Conservation (phyloP, 2,329 filamentous ascomycete species). For the Penicillium verrucosum region DNA sequence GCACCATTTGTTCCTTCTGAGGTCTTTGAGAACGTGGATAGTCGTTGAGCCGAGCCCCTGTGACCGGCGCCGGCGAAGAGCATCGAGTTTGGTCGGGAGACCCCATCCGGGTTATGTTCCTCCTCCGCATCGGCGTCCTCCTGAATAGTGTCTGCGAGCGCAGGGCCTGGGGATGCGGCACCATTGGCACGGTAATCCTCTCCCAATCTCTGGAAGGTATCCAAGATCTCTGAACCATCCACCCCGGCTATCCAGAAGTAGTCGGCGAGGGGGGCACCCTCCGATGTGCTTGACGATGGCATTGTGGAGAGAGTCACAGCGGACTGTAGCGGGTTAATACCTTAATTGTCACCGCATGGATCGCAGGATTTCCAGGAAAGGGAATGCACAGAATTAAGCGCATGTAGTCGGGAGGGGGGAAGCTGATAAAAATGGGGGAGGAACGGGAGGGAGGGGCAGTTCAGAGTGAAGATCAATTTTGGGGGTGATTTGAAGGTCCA, state of each 20-base stretch:
- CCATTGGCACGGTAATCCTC: slow-evolving; percentile 42
- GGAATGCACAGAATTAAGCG: slow-evolving; percentile 1
- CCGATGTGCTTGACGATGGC: slow-evolving; percentile 37
- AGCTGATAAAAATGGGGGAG: slow-evolving; percentile 16
- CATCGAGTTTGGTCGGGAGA: slow-evolving; percentile 42
- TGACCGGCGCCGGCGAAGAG: slow-evolving; percentile 21
- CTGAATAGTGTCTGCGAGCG: slow-evolving; percentile 57
- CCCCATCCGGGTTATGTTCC: slow-evolving; percentile 36
- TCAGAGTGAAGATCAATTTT: slow-evolving; percentile 25
- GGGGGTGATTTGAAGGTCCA: slow-evolving; percentile 15
- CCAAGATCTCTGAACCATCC: slow-evolving; percentile 46
- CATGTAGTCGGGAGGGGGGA: slow-evolving; percentile 6
- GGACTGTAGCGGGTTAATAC: slow-evolving; percentile 13
- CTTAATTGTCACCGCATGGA: slow-evolving; percentile 21
- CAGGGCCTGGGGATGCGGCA: slow-evolving; percentile 35
- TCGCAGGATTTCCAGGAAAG: not conserved
- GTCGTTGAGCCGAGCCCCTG: slow-evolving; percentile 43
- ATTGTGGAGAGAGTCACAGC: slow-evolving; percentile 17
- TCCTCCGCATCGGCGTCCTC: slow-evolving; percentile 58
- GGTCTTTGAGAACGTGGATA: slow-evolving; percentile 51
- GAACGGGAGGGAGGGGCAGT: slow-evolving; percentile 17
- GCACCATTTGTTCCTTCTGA: slow-evolving; percentile 45
- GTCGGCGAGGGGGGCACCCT: slow-evolving; percentile 58
- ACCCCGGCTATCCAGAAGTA: slow-evolving; percentile 62
- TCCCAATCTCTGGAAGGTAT: slow-evolving; percentile 42